Percentiles rank a stretch among this genome's conserved stretches.
Evolutionary conservation across 2,329 filamentous ascomycete genomes (phyloP).

Genomic region (Ophiocordyceps sinensis): DNA sequence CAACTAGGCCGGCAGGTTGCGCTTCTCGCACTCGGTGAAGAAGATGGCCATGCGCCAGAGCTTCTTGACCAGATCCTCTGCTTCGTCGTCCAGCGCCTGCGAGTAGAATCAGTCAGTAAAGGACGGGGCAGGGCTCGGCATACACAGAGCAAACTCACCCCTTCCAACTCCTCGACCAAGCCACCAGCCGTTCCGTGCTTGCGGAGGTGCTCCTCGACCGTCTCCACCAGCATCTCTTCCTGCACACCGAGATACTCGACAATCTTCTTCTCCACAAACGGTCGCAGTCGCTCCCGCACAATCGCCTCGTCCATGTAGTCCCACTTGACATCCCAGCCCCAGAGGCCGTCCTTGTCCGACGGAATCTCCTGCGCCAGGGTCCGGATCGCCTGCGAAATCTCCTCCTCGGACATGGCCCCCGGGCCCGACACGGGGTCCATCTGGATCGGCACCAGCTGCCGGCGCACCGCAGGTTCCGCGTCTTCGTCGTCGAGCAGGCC

Average conservation of each 20-base stretch:
- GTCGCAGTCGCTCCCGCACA: slow-evolving; percentile 72
- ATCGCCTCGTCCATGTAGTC: slow-evolving; percentile 72
- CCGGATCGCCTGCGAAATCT: slow-evolving; percentile 67
- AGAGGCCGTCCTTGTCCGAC: slow-evolving; percentile 69
- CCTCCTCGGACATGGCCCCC: slow-evolving; percentile 66
- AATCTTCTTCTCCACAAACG: slow-evolving; percentile 97
- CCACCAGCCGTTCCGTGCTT: slow-evolving; percentile 62
- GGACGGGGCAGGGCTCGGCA: no score
- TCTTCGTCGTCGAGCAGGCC: slow-evolving; percentile 92
- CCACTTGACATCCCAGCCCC: slow-evolving; percentile 91
- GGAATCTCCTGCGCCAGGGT: slow-evolving; percentile 84
- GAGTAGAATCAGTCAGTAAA: neutral
- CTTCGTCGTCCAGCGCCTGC: slow-evolving; percentile 83
- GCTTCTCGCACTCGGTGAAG: slow-evolving; percentile 88
- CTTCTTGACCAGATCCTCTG: slow-evolving; percentile 87
- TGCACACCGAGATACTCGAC: slow-evolving; percentile 93
- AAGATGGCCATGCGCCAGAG: slow-evolving; percentile 98
- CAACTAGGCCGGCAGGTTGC: slow-evolving; percentile 48
- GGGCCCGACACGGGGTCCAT: slow-evolving; percentile 54
- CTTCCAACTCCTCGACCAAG: slow-evolving; percentile 71
- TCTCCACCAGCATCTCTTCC: slow-evolving; percentile 87
- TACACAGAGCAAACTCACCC: slow-evolving; percentile 37
- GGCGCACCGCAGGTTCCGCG: slow-evolving; percentile 54
- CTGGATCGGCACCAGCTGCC: slow-evolving; percentile 69
- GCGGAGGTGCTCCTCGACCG: slow-evolving; percentile 76